Base-by-base conservation (phyloP, 306 rosid species). In the Glycyrrhiza uralensis region DNA sequence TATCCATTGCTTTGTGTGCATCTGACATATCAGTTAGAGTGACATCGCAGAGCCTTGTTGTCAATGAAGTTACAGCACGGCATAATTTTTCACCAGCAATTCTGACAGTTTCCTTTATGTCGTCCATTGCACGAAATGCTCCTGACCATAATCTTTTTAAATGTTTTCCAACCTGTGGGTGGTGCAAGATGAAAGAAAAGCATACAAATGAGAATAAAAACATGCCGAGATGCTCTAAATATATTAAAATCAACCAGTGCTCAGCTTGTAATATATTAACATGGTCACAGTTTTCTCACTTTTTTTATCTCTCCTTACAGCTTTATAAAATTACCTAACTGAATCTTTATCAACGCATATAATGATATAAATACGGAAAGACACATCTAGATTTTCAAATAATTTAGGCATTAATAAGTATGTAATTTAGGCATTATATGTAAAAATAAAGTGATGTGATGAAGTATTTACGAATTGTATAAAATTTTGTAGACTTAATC, bases 61-160 rank as follows among this genome's bases (percentile, higher is more conserved):
- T 91, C 76, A 94, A 86, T 29, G 96, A 80, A 67, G 92, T 75
- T 63, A 89, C 54, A 61, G 87, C 58, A 36, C 97, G 94, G 52
- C 98, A 91, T 50, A 94, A 74, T 30, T 81, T 94, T 75, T 94
- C 98, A 22, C 98, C 98, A 79, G 98, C 79, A 76, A 61, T 89
- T 69, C 98, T 89, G 52, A 94, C 96, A 29, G 97, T 94, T 85
- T 94, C 97, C 66, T 94, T 94, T 60, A 94, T 91, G 80, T 94
- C 98, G 66, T 94, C 98, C 98, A 94, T 94, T 51, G 91, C 88
- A 47, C 96, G 94, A 80, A 94, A 94, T 73, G 96, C 92, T 59
- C 79, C 94, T 8, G 87, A 80, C 98, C 98, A 94, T 76, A 91
- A 66, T 71, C 84, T 87, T 64, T 79, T 82, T 77, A 94, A 76